phyloP scores from a whole-genome alignment of 495 filamentous ascomycete species.

The Daldinia vernicosa region DNA sequence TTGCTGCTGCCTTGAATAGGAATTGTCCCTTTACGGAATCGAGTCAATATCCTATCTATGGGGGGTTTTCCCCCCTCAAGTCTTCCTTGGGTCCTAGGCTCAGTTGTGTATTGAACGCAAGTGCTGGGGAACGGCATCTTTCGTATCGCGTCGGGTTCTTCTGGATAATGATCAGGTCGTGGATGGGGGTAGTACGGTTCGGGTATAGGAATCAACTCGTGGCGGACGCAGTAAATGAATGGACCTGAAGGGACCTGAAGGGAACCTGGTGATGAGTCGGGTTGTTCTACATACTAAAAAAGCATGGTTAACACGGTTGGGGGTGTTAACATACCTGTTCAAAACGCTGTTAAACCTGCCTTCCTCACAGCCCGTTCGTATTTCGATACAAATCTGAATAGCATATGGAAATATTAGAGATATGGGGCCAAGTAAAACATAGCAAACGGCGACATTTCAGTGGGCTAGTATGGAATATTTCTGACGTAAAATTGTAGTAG shows the following conservation, averaged over 20 bases:
- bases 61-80: not conserved
- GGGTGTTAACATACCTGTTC: not conserved
- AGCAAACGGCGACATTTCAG: not conserved
- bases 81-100: not conserved
- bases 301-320: not conserved
- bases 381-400: not conserved
- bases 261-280: not conserved
- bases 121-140: not conserved
- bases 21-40: not conserved
- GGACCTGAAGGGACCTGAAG: not conserved
- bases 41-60: not conserved
- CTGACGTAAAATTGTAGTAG: not conserved
- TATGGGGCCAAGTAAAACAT: not conserved
- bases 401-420: not conserved
- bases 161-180: not conserved
- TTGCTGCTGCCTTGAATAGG: not conserved
- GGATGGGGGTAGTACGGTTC: not conserved
- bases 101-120: not conserved
- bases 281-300: not conserved
- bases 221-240: not conserved
- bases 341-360: not conserved
- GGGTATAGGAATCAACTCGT: not conserved
- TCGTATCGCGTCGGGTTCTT: not conserved
- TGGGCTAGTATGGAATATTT: not conserved
- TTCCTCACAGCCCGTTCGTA: not conserved